Base-by-base conservation (phyloP, 23 red algal species). In the Gracilaria gracilis region DNA sequence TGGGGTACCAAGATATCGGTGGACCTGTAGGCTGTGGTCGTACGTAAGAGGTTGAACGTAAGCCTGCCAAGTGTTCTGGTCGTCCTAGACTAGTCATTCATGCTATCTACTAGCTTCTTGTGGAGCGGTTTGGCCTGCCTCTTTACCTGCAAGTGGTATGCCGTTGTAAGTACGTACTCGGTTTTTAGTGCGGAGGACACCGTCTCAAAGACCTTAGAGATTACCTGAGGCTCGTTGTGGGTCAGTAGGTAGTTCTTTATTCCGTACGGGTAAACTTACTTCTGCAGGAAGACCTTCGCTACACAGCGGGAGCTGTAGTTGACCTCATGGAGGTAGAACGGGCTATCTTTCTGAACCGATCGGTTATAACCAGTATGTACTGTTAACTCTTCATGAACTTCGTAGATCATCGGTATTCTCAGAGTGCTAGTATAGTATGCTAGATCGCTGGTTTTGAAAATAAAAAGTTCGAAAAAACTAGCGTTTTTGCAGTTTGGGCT, bases 361-460 rank as follows among this genome's bases (percentile, higher is more conserved):
- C 65, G 54, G n/a, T 67, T 1, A 90, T 90, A 16, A 90, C 87
- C 53, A 90, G 53, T 33, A 90, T 80, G 73, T 61, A 80, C 21
- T 69, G 37, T 49, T 80, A 80, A 33, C 87, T 49, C 7, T 81
- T 12, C 12, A 33, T 7, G 14, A 36, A 46, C 70, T 90, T 61
- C 5, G 47, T n/a, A n/a, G n/a, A n/a, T n/a, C n/a, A n/a, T n/a
- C n/a, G n/a, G n/a, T n/a, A n/a, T n/a, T n/a, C n/a, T n/a, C n/a
- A n/a, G n/a, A n/a, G n/a, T n/a, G n/a, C n/a, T n/a, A n/a, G n/a
- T n/a, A n/a, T n/a, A n/a, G n/a, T n/a, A n/a, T n/a, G n/a, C n/a
- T n/a, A n/a, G n/a, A n/a, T n/a, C n/a, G n/a, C n/a, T n/a, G n/a
- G n/a, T n/a, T n/a, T n/a, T n/a, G n/a, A n/a, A n/a, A n/a, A n/a